A percentile compares a stretch with the other conserved stretches of the same genome.
Evolutionary conservation across 345 rosid genomes (phyloP).

Genomic region (Turritis glabra): DNA sequence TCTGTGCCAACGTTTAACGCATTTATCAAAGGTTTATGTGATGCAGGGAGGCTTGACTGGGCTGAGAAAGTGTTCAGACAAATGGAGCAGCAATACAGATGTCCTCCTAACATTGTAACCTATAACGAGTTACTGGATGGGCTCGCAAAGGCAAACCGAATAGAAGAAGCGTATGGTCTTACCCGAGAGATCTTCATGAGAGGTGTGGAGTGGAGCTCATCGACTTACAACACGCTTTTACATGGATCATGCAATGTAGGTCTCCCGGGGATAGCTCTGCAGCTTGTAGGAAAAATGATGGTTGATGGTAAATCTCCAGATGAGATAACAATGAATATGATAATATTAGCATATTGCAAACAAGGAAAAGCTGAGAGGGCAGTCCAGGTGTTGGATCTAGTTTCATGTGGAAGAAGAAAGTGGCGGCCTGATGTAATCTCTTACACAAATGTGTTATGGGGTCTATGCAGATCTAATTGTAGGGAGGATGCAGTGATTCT

Average conservation of each 20-base stretch:
- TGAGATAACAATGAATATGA: slow-evolving; percentile 55
- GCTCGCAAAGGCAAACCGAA: slow-evolving; percentile 48
- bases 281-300: slow-evolving; percentile 66
- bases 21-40: slow-evolving; percentile 70
- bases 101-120: slow-evolving; percentile 62
- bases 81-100: slow-evolving; percentile 53
- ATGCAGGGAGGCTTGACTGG: slow-evolving; percentile 59
- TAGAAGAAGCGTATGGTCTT: slow-evolving; percentile 50
- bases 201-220: slow-evolving; percentile 47
- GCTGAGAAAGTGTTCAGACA: slow-evolving; percentile 52
- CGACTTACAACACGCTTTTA: slow-evolving; percentile 70
- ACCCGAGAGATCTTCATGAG: slow-evolving; percentile 51
- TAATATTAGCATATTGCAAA: slow-evolving; percentile 59
- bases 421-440: slow-evolving; percentile 70
- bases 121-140: slow-evolving; percentile 73
- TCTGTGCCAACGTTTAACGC: slow-evolving; percentile 63
- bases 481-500: slow-evolving; percentile 48
- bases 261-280: slow-evolving; percentile 50
- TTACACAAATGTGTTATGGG: slow-evolving; percentile 66
- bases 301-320: slow-evolving; percentile 57
- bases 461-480: slow-evolving; percentile 55
- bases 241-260: slow-evolving; percentile 59
- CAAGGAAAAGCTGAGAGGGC: slow-evolving; percentile 53
- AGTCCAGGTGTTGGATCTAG: slow-evolving; percentile 45
- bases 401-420: slow-evolving; percentile 44